A percentile compares a stretch with the other conserved stretches of the same genome.
Conservation (phyloP, 2,329 filamentous ascomycete genomes). For the Colletotrichum sp. region DNA sequence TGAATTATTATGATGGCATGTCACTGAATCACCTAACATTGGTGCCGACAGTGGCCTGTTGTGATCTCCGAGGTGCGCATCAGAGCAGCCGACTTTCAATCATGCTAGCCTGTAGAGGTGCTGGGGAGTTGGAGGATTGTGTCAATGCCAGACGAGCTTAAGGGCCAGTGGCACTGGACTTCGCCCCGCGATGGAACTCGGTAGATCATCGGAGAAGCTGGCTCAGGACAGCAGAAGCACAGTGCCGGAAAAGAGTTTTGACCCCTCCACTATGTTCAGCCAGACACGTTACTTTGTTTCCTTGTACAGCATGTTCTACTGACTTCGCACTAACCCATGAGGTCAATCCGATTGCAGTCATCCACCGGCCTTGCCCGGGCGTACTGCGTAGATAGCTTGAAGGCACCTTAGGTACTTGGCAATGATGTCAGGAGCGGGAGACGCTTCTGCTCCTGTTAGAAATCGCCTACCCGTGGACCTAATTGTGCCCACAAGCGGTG, state of each 20-base stretch:
- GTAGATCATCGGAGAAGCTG: constrained; percentile 19
- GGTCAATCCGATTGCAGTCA: not conserved
- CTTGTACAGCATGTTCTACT: not conserved
- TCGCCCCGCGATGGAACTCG: not conserved
- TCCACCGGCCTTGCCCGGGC: not conserved
- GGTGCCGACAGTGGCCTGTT: not conserved
- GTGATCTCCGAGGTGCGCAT: not conserved
- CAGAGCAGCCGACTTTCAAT: not conserved
- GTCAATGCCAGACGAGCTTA: not conserved
- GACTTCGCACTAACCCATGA: not conserved
- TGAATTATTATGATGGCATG: no score
- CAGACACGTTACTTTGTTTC: not conserved
- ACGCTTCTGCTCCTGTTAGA: not conserved
- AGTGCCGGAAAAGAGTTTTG: not conserved
- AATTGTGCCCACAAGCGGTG: not conserved
- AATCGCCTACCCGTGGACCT: not conserved
- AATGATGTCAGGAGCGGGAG: not conserved
- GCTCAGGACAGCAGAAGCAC: not conserved
- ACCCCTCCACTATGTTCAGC: not conserved
- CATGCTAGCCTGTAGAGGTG: not conserved
- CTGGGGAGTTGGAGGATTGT: not conserved
- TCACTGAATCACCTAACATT: not conserved
- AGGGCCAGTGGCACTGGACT: not conserved
- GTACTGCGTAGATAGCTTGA: not conserved
- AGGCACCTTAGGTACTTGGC: not conserved